A percentile compares a stretch with the other conserved stretches of the same genome.
These are phyloP conservation scores for Gossypium trilobum DNA, from an alignment of 441 rosid genomes.

Conservation along the genomic window DNA sequence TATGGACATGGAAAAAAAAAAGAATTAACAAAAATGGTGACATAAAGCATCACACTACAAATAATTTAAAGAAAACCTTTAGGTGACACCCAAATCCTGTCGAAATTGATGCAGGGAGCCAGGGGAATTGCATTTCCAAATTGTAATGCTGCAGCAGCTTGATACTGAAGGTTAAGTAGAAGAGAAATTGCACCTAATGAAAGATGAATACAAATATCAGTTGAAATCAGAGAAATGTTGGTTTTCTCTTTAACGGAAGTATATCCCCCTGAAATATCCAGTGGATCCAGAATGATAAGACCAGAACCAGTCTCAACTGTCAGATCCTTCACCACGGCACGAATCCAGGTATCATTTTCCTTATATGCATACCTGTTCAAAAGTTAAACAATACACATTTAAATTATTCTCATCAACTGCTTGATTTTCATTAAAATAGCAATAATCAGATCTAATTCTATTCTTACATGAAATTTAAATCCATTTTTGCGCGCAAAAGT, in stretches of 20 bases:
- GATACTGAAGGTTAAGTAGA: conserved; percentile 76
- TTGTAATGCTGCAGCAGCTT: conserved; percentile 72
- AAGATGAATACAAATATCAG: conserved; percentile 82
- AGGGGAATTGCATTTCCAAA: conserved; percentile 83
- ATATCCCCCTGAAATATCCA: conserved; percentile 84
- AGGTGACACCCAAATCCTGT: conserved; percentile 77
- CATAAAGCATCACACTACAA: conserved; percentile 8
- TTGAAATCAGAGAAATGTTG: conserved; percentile 71
- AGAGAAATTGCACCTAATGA: conserved; percentile 88
- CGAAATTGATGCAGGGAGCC: conserved; percentile 81
- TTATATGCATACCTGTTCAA: conserved; percentile 80
- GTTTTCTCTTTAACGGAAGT: conserved; percentile 87
- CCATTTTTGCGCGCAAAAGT: conserved; percentile 92
- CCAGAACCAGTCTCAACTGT: conserved; percentile 96
- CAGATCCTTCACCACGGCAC: conserved; percentile 76
- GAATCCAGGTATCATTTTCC: conserved; percentile 91
- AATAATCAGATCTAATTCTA: not conserved
- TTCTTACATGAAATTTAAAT: conserved; percentile 93
- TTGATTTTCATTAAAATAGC: not conserved
- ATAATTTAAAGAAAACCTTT: conserved; percentile 49
- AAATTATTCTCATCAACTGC: not conserved
- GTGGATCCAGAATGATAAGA: conserved; percentile 82
- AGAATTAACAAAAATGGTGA: not conserved
- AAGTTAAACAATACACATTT: not conserved
- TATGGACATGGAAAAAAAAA: conserved; percentile 29